These are phyloP conservation scores for Chernovozyma sophiae-reginae DNA, from an alignment of 1,139 yeast genomes.

Conservation along the genomic window DNA sequence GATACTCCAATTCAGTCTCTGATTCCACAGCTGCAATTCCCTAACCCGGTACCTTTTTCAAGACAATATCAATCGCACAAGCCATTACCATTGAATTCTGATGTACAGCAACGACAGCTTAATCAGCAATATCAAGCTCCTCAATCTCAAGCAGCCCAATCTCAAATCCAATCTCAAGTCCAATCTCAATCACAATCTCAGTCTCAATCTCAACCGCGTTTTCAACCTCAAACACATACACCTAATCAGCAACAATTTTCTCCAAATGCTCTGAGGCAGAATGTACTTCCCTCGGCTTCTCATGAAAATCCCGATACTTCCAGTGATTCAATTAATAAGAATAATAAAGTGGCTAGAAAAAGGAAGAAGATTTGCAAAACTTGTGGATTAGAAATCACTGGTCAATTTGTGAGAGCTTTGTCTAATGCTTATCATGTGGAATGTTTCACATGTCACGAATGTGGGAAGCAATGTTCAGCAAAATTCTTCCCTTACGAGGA, in stretches of 20 bases:
- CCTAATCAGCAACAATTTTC: too few relatives aligned
- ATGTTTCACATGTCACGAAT: slow-evolving; percentile 82
- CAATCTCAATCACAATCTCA: background rate
- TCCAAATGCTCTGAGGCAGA: too few relatives aligned
- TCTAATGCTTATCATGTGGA: slow-evolving; percentile 77
- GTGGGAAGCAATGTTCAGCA: slow-evolving; percentile 70
- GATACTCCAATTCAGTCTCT: too few relatives aligned
- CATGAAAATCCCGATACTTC: too few relatives aligned
- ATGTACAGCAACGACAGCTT: slow-evolving; percentile 4
- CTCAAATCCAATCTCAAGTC: slow-evolving; percentile 4
- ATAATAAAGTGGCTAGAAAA: slow-evolving; percentile 15
- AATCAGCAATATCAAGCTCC: slow-evolving; percentile 12
- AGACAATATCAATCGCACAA: background rate
- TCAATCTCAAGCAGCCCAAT: slow-evolving; percentile 10
- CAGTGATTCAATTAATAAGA: slow-evolving; percentile 3
- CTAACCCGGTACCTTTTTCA: background rate
- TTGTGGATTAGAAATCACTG: slow-evolving; percentile 66
- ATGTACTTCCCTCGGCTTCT: too few relatives aligned
- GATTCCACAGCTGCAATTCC: too few relatives aligned
- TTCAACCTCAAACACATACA: too few relatives aligned
- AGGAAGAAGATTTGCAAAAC: slow-evolving; percentile 48
- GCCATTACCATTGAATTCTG: too few relatives aligned
- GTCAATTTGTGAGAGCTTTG: slow-evolving; percentile 84
- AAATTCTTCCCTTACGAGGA: slow-evolving; percentile 63
- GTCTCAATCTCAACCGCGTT: slow-evolving; percentile 6